phyloP scores from a whole-genome alignment of 2,329 filamentous ascomycete species.

The Zalaria obscura region DNA sequence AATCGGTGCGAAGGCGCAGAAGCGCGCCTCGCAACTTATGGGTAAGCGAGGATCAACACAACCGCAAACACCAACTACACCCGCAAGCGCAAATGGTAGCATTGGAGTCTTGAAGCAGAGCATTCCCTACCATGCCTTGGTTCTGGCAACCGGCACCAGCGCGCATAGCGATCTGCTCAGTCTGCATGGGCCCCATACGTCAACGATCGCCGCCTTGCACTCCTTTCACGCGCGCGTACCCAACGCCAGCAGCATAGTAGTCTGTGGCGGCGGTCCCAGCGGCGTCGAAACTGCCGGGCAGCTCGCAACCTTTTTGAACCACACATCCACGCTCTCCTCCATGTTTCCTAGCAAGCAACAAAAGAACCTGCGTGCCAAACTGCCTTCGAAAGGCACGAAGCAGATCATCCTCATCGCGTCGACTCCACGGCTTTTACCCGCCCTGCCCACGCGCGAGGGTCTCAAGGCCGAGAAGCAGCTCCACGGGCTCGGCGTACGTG shows the following conservation, averaged over 20 bases:
- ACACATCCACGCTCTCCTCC: constrained; percentile 8
- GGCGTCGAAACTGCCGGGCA: constrained; percentile 24
- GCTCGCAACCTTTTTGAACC: constrained; percentile 19
- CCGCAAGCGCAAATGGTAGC: neutral
- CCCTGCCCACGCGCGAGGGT: constrained; percentile 12
- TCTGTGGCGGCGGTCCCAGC: constrained; percentile 21
- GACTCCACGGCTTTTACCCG: constrained; percentile 15
- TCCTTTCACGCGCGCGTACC: constrained; percentile 15
- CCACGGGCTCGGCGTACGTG: constrained; percentile 14
- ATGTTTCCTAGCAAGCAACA: constrained; percentile 3
- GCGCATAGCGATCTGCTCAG: constrained; percentile 20
- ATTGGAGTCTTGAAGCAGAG: constrained; percentile 8
- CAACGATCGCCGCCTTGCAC: constrained; percentile 19
- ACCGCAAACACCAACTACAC: constrained; percentile 1
- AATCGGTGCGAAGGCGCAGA: constrained; percentile 9
- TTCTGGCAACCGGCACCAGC: constrained; percentile 23
- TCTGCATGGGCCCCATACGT: constrained; percentile 17
- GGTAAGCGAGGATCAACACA: constrained; percentile 2
- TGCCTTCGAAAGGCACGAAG: neutral
- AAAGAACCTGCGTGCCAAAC: constrained; percentile 7
- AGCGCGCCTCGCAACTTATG: constrained; percentile 4
- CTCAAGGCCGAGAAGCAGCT: constrained; percentile 19
- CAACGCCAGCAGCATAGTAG: constrained; percentile 18
- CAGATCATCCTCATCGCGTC: constrained; percentile 20
- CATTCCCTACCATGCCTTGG: constrained; percentile 20